Percentiles rank a stretch among this genome's conserved stretches.
These are phyloP conservation scores for Ganoderma sinense DNA, from an alignment of 1,284 basidiomycete species.

Conservation along the genomic window DNA sequence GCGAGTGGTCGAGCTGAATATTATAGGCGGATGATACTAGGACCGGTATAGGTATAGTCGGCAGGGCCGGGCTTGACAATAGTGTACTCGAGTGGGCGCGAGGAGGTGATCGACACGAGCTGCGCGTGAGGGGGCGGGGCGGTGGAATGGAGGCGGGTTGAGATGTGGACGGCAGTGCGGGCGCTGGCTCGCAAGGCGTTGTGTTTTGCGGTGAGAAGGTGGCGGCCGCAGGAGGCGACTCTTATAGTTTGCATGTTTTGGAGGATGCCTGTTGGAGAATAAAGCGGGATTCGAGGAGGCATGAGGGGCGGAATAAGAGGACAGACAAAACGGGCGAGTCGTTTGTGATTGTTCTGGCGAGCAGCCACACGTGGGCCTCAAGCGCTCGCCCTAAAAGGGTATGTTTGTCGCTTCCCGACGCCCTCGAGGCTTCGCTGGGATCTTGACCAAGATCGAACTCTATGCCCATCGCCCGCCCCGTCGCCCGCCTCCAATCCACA, in stretches of 20 bases:
- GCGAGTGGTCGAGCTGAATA: conserved; percentile 1
- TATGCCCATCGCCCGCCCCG: conserved; percentile 3
- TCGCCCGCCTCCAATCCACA: not conserved
- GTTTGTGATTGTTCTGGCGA: conserved; percentile 36
- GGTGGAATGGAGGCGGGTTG: conserved; percentile 18
- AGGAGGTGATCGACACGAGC: conserved; percentile 31
- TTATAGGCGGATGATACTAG: conserved; percentile 25
- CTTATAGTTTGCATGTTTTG: conserved; percentile 37
- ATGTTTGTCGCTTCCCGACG: conserved; percentile 28
- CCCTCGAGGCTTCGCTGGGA: conserved; percentile 9
- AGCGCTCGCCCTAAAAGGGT: conserved; percentile 27
- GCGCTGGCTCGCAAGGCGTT: conserved; percentile 10
- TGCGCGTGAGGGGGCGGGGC: conserved; percentile 28
- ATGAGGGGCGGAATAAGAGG: conserved; percentile 40
- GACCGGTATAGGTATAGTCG: conserved; percentile 28
- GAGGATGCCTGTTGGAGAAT: conserved; percentile 33
- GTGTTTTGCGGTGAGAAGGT: conserved; percentile 21
- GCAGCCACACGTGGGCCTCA: conserved; percentile 25
- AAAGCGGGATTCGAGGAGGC: conserved; percentile 28
- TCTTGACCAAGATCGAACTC: conserved; percentile 20
- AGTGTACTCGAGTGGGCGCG: conserved; percentile 25
- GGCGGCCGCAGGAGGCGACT: conserved; percentile 15
- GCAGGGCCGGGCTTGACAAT: conserved; percentile 27
- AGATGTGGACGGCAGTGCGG: conserved; percentile 1
- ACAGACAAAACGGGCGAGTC: conserved; percentile 37